phyloP scores from a whole-genome alignment of 208 protist genomes.

The Trichomonas gallinae region DNA sequence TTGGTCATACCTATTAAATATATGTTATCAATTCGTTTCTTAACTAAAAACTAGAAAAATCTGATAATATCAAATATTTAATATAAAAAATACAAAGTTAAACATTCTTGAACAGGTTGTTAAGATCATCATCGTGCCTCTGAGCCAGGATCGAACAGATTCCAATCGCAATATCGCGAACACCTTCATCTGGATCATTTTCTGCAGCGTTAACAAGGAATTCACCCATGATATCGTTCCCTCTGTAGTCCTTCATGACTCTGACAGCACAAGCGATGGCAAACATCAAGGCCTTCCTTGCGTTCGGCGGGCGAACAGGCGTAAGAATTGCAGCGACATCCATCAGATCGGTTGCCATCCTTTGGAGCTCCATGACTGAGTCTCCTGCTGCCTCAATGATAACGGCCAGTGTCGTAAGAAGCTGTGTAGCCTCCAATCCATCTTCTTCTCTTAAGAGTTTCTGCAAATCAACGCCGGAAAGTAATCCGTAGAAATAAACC shows the following conservation, averaged over 20 bases:
- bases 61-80: too few species aligned
- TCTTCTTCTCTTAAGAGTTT: neutral
- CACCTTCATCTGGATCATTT: conserved; percentile 7
- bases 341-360: neutral
- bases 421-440: neutral
- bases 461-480: neutral
- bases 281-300: neutral
- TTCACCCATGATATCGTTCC: neutral
- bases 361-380: neutral
- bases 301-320: neutral
- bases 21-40: too few species aligned
- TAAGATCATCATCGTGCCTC: neutral
- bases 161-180: neutral
- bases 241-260: neutral
- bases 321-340: neutral
- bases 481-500: neutral
- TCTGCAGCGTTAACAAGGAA: neutral
- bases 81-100: neutral
- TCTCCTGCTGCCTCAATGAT: neutral
- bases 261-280: neutral
- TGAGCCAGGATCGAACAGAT: neutral
- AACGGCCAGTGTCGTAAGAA: neutral
- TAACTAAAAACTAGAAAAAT: too few species aligned
- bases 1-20: too few species aligned
- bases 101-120: neutral